These are phyloP conservation scores for Zarea fungicola DNA, from an alignment of 2,329 filamentous ascomycete species.

Conservation along the genomic window DNA sequence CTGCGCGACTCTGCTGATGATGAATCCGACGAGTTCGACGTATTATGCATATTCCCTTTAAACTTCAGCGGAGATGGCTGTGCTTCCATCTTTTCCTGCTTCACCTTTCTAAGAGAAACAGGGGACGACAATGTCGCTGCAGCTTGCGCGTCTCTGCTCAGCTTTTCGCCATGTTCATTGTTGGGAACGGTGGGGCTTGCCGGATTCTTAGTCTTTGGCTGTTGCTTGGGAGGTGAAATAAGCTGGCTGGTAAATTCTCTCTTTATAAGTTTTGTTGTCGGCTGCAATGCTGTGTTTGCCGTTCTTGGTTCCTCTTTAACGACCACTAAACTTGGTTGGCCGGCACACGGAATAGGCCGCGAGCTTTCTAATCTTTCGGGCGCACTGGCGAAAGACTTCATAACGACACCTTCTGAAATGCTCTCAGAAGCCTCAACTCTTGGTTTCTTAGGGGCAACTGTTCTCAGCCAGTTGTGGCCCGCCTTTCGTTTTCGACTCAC, in stretches of 20 bases:
- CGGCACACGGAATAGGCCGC: neutral
- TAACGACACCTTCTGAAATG: neutral
- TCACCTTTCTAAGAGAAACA: constrained; percentile 20
- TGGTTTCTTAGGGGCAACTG: constrained; percentile 25
- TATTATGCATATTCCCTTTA: neutral
- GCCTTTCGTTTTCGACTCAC: constrained; percentile 11
- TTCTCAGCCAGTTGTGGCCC: constrained; percentile 29
- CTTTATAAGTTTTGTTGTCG: neutral
- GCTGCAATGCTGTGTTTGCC: neutral
- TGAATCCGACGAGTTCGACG: neutral
- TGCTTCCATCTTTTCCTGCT: neutral
- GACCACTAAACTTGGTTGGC: neutral
- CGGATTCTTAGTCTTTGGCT: neutral
- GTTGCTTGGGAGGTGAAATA: constrained; percentile 7
- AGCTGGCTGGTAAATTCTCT: neutral
- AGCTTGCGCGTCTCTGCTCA: constrained; percentile 10
- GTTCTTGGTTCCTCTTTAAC: neutral
- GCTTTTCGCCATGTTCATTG: neutral
- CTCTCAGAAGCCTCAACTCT: neutral
- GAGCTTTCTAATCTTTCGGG: neutral
- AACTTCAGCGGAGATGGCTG: neutral
- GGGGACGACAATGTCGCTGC: constrained; percentile 24
- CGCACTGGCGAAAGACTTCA: neutral
- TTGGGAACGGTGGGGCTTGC: neutral
- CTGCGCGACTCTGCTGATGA: neutral